phyloP scores from a whole-genome alignment of 2,329 filamentous ascomycete species.

The Colletotrichum magnum region DNA sequence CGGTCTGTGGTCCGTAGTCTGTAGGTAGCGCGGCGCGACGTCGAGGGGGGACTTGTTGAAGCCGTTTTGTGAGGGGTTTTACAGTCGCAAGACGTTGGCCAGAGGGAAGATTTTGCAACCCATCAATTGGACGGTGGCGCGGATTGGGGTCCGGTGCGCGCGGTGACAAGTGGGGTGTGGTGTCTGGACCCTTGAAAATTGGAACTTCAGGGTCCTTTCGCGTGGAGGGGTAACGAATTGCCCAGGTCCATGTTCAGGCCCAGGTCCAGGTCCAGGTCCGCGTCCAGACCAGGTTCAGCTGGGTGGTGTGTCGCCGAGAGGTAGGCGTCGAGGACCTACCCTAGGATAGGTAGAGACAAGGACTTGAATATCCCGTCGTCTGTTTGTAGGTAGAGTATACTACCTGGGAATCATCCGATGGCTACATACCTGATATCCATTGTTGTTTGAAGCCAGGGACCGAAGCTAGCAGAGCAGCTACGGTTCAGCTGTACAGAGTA shows the following conservation, averaged over 20 bases:
- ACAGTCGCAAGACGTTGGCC: slow-evolving; percentile 18
- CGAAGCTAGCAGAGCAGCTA: neutral
- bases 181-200: slow-evolving; percentile 40
- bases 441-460: too few relatives aligned
- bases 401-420: too few relatives aligned
- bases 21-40: too few relatives aligned
- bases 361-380: too few relatives aligned
- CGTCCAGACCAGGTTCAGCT: too few relatives aligned
- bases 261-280: too few relatives aligned
- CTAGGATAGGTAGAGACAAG: too few relatives aligned
- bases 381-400: too few relatives aligned
- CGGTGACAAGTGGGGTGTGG: slow-evolving; percentile 34
- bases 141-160: slow-evolving; percentile 37
- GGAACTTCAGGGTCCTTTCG: slow-evolving; percentile 39
- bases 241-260: neutral
- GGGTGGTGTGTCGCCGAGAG: too few relatives aligned
- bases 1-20: too few relatives aligned
- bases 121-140: slow-evolving; percentile 34
- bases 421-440: too few relatives aligned
- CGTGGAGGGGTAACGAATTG: slow-evolving; percentile 35
- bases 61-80: slow-evolving; percentile 32
- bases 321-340: too few relatives aligned
- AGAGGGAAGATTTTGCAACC: slow-evolving; percentile 36
- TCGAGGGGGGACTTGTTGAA: neutral
- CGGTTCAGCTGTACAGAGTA: neutral